phyloP scores from a whole-genome alignment of 169 alveolate species.

The Eimeria brunetti region DNA sequence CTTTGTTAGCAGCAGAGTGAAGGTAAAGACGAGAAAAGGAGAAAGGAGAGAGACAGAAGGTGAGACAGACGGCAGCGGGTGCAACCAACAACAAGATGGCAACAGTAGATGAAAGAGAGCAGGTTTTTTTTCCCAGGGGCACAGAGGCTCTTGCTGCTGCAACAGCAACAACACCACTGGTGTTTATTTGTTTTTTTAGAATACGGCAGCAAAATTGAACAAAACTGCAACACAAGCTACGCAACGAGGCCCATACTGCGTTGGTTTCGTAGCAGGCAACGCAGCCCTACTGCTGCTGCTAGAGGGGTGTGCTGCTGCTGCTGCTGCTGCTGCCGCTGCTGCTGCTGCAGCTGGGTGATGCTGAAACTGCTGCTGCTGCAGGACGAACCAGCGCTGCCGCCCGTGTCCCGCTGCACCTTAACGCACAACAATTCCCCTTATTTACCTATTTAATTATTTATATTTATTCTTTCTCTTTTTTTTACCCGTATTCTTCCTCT shows the following conservation, averaged over 20 bases:
- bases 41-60: constrained; percentile 5
- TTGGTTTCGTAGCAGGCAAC: background rate
- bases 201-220: background rate
- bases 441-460: too few relatives aligned
- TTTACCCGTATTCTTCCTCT: too few relatives aligned
- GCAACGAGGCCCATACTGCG: constrained; percentile 3
- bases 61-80: constrained; percentile 4
- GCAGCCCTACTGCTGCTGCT: background rate
- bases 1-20: background rate
- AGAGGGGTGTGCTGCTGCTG: constrained; percentile 11
- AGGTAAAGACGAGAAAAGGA: background rate
- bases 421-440: background rate
- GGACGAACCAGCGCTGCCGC: background rate
- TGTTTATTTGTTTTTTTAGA: background rate
- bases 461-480: too few relatives aligned
- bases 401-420: background rate
- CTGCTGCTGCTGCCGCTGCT: too few relatives aligned
- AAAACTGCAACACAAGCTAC: background rate
- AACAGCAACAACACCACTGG: background rate
- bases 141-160: background rate
- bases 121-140: too few relatives aligned
- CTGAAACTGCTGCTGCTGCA: background rate
- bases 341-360: constrained; percentile 8
- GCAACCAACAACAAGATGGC: background rate
- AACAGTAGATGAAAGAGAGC: too few relatives aligned